These are phyloP conservation scores for Yamadazyma oceani DNA, from an alignment of 1,139 yeast genomes.

Conservation along the genomic window DNA sequence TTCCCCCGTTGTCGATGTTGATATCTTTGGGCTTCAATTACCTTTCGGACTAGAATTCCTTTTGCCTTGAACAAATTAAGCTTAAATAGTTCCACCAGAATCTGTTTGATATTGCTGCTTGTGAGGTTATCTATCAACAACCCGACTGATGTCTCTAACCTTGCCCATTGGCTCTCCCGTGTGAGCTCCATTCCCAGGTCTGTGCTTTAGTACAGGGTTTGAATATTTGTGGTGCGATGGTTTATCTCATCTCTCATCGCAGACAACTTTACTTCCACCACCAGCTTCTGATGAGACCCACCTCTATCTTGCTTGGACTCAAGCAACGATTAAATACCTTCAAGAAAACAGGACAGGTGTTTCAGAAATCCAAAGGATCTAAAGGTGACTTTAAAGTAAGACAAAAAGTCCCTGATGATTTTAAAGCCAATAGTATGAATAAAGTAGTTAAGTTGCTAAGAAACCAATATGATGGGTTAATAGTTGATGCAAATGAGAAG, in stretches of 20 bases:
- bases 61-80: constrained; percentile 58
- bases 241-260: neutral
- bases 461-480: constrained; percentile 19
- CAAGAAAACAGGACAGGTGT: constrained; percentile 28
- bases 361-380: constrained; percentile 4
- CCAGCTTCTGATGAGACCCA: constrained; percentile 3
- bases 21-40: constrained; percentile 59
- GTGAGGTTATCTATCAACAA: constrained; percentile 48
- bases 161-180: constrained; percentile 47
- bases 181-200: neutral
- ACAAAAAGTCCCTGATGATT: constrained; percentile 3
- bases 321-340: constrained; percentile 30
- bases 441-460: constrained; percentile 21
- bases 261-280: neutral
- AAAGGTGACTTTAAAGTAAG: neutral
- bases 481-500: constrained; percentile 16
- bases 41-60: constrained; percentile 56
- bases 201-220: neutral
- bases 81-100: constrained; percentile 50
- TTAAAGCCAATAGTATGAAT: constrained; percentile 16
- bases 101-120: constrained; percentile 46
- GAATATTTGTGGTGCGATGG: neutral
- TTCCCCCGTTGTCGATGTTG: constrained; percentile 13
- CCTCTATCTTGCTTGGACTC: constrained; percentile 8
- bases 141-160: constrained; percentile 47